Percentiles rank a stretch among this genome's conserved stretches.
Conservation (phyloP, 805 yeast species). For the Candida railenensis region DNA sequence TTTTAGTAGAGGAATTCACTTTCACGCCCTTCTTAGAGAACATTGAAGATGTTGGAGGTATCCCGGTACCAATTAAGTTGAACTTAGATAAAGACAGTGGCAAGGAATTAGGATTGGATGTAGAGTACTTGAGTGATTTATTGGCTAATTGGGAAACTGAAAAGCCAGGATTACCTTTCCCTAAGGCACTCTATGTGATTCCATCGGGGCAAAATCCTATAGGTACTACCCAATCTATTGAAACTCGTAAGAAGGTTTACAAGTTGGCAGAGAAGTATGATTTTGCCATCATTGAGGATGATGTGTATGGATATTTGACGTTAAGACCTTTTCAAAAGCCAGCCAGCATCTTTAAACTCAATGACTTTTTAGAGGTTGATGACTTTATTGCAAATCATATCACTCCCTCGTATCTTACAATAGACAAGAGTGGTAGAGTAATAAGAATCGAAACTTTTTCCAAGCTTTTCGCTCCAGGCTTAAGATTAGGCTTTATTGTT, state of each 20-base stretch:
- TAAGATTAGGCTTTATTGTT: slow-evolving; percentile 59
- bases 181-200: slow-evolving; percentile 62
- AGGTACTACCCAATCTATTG: slow-evolving; percentile 53
- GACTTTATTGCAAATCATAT: slow-evolving; percentile 42
- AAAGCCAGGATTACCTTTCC: slow-evolving; percentile 49
- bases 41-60: slow-evolving; percentile 47
- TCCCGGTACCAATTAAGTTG: slow-evolving; percentile 48
- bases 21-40: slow-evolving; percentile 56
- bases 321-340: slow-evolving; percentile 43
- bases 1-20: slow-evolving; percentile 66
- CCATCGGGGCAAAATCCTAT: slow-evolving; percentile 74
- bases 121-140: slow-evolving; percentile 46
- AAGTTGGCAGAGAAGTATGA: slow-evolving; percentile 54
- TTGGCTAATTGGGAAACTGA: slow-evolving; percentile 55
- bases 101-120: slow-evolving; percentile 46
- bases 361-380: slow-evolving; percentile 35
- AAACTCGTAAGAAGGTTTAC: slow-evolving; percentile 49
- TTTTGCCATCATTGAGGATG: slow-evolving; percentile 64
- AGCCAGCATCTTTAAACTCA: slow-evolving; percentile 26
- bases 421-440: slow-evolving; percentile 65
- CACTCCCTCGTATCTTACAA: slow-evolving; percentile 48
- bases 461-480: slow-evolving; percentile 65
- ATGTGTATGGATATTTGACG: slow-evolving; percentile 64
- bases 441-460: slow-evolving; percentile 63
- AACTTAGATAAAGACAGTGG: slow-evolving; percentile 11